Conservation (phyloP, 1,139 yeast genomes). For the Sugiyamaella neomexicana region DNA sequence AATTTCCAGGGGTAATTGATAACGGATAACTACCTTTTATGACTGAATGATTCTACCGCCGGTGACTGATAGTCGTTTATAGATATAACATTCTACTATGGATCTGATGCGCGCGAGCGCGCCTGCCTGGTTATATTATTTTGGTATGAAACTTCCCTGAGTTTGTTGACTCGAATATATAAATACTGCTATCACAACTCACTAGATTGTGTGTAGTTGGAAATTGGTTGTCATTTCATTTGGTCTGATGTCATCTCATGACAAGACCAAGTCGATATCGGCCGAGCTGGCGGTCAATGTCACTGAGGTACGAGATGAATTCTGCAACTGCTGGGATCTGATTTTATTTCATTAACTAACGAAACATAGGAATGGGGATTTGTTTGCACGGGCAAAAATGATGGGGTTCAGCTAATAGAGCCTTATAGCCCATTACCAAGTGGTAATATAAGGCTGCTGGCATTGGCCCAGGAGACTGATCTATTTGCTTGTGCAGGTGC, state of each 20-base stretch:
- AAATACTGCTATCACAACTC: too few relatives aligned
- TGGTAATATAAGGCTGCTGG: constrained; percentile 23
- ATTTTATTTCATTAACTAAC: too few relatives aligned
- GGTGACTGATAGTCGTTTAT: neutral
- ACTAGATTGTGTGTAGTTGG: too few relatives aligned
- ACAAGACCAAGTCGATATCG: constrained; percentile 1
- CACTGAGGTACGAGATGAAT: constrained; percentile 1
- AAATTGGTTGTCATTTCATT: too few relatives aligned
- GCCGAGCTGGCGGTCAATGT: neutral
- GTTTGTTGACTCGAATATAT: too few relatives aligned
- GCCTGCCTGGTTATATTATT: neutral
- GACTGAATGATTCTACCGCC: neutral
- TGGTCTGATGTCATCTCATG: neutral
- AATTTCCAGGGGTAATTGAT: neutral
- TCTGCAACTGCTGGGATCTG: too few relatives aligned
- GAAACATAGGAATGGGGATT: constrained; percentile 32
- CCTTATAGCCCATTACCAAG: constrained; percentile 24
- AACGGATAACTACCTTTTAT: neutral
- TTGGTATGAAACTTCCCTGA: neutral
- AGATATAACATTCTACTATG: neutral
- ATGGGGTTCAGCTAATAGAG: constrained; percentile 25
- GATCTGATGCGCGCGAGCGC: neutral
- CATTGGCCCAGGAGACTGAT: constrained; percentile 26
- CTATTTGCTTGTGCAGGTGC: constrained; percentile 30
- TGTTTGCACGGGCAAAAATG: constrained; percentile 25